Evolutionary conservation across 2,329 filamentous ascomycete genomes (phyloP), one percentile per base, ranked within the genome.

Genomic region (Aspergillus luchuensis): DNA sequence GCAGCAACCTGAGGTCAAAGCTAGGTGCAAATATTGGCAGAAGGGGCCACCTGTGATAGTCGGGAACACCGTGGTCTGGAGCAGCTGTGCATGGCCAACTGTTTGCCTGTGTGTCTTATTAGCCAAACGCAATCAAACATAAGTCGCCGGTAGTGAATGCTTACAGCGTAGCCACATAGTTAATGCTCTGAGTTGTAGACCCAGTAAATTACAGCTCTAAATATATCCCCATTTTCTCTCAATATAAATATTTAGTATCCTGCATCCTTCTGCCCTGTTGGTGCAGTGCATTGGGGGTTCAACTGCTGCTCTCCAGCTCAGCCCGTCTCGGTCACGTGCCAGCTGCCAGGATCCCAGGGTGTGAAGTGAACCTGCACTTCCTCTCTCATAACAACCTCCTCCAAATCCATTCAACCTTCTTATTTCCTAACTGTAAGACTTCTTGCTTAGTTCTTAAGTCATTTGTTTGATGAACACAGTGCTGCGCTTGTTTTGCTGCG

Each of bases 321-420:
- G 43, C 19, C 43, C 19, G 43, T 11, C 41, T 13, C 43, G 19
- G 23, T 57, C 54, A 57, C 54, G 54, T 57, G 54, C 25, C 25
- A 15, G 6, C 41, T 43, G 54, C 36, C 19, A 50, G 33, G 28
- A 39, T 38, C 25, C 23, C 47, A 57, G 28, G 43, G 28, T 30
- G 43, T 39, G 25, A 30, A 11, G 25, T 28, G 30, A 33, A 50
- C 47, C 23, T 50, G 15, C 13, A 50, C 15, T 50, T n/a, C 39
- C 43, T 17, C 39, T 2, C 23, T 17, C 28, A 8, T 19, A 36
- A 49, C 43, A 8, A 17, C 13, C 11, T 39, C 6, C 47, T 45
- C 30, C 30, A 33, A 6, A 48, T 57, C 21, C 28, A 25, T 33
- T 30, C 25, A 28, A 30, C 15, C 15, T 30, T 17, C 25, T 3